Base-by-base conservation (phyloP, 208 protist genomes). In the Crithidia acanthocephali region DNA sequence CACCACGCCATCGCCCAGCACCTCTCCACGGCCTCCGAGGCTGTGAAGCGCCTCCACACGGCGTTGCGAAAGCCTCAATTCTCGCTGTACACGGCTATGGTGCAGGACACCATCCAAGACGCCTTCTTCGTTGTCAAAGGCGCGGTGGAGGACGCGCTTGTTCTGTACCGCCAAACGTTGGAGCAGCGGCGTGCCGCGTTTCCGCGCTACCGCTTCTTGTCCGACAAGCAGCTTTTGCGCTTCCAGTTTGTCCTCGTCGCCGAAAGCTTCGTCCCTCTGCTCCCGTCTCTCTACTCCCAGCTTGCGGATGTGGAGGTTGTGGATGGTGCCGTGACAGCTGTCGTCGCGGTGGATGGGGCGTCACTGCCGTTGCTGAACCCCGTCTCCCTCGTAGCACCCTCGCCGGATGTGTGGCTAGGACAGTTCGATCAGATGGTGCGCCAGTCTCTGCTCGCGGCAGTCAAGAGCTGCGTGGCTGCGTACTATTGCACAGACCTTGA, bases 201-300 rank as follows among this genome's bases (percentile, higher is more conserved):
- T 78, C 89, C 97, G 15, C 84, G 98, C 53, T 98, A 99, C 76
- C 94, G 93, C 74, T 98, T 99, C 68, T 74, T 98, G 28, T 93
- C 88, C 20, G 90, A 95, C 67, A 72, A 53, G 1, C 86, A 97
- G 74, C 74, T 98, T 47, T 32, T 92, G n/a, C 79, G 71, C 48
- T 88, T 96, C 82, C 78, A 95, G 60, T 91, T 88, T 10, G 79
- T 89, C 37, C 60, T 84, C 30, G 72, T 88, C 45, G 50, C 58
- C 8, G 56, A 71, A 40, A 76, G 48, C 37, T 67, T 97, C 10
- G 71, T 63, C 16, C 62, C 57, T 11, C 50, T 94, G 27, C 81
- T 97, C 50, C 85, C 84, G 47, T 80, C 70, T 27, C 86, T 97
- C 79, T 97, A 93, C 59, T 51, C 79, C 27, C 56, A 74, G 22